These are phyloP conservation scores for Taphrina sp. DNA, from an alignment of 1,139 yeast genomes.

Conservation along the genomic window DNA sequence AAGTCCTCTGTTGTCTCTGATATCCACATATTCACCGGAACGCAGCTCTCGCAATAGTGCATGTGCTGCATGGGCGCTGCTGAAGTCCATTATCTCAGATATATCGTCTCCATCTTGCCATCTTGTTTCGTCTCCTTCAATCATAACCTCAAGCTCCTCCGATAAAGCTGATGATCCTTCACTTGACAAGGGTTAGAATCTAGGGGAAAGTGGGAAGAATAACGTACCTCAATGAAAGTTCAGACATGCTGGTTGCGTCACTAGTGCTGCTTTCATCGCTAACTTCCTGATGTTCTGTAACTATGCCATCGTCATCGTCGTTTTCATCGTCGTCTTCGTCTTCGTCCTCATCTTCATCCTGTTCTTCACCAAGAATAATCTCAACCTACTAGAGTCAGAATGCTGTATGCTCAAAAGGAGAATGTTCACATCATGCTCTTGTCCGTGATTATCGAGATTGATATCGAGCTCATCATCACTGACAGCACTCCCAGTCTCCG, in stretches of 20 bases:
- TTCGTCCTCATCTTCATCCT: constrained; percentile 41
- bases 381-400: constrained; percentile 37
- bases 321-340: no score
- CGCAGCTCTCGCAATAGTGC: no score
- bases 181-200: constrained; percentile 1
- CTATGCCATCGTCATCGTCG: no score
- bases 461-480: constrained; percentile 44
- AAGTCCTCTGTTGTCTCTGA: no score
- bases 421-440: constrained; percentile 9
- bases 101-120: constrained; percentile 29
- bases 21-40: no score
- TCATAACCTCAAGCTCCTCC: constrained; percentile 23
- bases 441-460: constrained; percentile 42
- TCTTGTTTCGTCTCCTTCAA: constrained; percentile 7
- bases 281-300: no score
- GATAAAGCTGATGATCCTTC: neutral
- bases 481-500: constrained; percentile 37
- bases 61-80: no score
- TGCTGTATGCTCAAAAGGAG: no score
- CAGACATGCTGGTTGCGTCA: no score
- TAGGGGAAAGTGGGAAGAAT: neutral
- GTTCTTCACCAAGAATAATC: constrained; percentile 42
- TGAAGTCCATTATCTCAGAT: no score
- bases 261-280: no score
- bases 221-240: constrained; percentile 3